Base-by-base conservation (phyloP, 129 eudicot species). In the Silybum marianum region DNA sequence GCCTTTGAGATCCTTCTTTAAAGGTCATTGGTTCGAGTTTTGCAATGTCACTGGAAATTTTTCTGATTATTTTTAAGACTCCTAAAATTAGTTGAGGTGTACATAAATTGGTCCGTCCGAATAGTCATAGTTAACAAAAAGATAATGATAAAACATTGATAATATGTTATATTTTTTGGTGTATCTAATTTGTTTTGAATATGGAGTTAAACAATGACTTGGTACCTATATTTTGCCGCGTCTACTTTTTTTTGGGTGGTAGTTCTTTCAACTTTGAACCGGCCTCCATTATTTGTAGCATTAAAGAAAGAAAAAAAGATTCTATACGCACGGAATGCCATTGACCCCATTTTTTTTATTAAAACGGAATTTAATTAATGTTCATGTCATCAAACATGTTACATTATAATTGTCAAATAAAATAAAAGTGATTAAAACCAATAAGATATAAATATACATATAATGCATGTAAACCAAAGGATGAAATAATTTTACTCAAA, bases 201-300 rank as follows among this genome's bases (percentile, higher is more conserved):
- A 58, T 18, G 7, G 26, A 71, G 13, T 71, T 71, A 39, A 70
- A 71, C 51, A 72, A 72, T 72, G 60, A 72, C 34, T 19, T 72
- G 62, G 34, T 40, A 18, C 76, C 76, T 19, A 38, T 39, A 72
- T n/a, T 21, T 38, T 72, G 76, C 34, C 16, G 30, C 76, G 76
- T 21, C 34, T 21, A 11, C 2, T 9, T 48, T 40, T 8, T 72
- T 72, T 48, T 54, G 12, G 69, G 74, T 32, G 73, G 82, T 79
- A 69, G 76, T 69, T 12, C 71, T 44, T 46, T 79, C 3, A 1
- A 79, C 82, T 46, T 69, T 79, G 68, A 73, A 73, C 74, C 73
- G 67, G 74, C 14, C 84, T 24, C 74, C 48, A 72, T n/a, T 44
- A 30, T 38, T 72, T 77, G 84, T 80, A 71, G 65, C 40, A 63